phyloP scores from a whole-genome alignment of 139 green algal species.

The Tetradesmus obliquus region DNA sequence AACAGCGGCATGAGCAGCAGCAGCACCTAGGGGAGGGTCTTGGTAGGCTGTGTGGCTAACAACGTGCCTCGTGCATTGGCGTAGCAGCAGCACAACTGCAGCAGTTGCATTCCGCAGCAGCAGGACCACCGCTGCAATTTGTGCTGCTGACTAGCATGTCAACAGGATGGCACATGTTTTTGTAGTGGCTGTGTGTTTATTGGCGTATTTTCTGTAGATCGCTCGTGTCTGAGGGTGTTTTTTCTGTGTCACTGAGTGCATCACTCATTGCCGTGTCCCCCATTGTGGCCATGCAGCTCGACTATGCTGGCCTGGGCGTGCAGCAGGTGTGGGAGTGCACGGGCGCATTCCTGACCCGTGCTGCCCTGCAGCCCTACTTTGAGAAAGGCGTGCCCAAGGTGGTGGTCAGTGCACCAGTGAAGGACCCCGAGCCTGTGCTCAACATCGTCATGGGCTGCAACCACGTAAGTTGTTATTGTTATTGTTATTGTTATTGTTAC shows the following conservation, averaged over 20 bases:
- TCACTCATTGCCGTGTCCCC: background rate
- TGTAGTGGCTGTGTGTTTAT: too few species aligned
- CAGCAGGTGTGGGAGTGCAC: constrained; percentile 48
- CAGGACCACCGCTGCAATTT: too few species aligned
- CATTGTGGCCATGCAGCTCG: background rate
- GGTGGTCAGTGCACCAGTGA: constrained; percentile 86
- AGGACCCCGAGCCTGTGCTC: constrained; percentile 80
- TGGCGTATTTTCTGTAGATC: background rate
- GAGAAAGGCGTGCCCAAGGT: constrained; percentile 70
- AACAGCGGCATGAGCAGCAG: background rate
- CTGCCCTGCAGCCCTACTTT: constrained; percentile 81
- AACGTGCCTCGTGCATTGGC: background rate
- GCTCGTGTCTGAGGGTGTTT: too few species aligned
- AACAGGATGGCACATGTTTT: too few species aligned
- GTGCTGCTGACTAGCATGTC: too few species aligned
- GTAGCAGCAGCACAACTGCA: background rate
- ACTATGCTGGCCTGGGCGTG: constrained; percentile 15
- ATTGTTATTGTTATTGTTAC: background rate
- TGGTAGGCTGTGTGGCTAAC: background rate
- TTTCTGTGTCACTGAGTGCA: background rate
- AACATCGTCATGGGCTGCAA: constrained; percentile 91
- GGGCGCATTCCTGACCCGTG: constrained; percentile 75
- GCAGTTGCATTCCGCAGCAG: too few species aligned
- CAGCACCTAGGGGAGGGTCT: background rate
- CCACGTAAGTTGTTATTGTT: constrained; percentile 52